Evolutionary conservation across 108 stramenopile species (phyloP).

Genomic region (Stephanodiscus minutulus): DNA sequence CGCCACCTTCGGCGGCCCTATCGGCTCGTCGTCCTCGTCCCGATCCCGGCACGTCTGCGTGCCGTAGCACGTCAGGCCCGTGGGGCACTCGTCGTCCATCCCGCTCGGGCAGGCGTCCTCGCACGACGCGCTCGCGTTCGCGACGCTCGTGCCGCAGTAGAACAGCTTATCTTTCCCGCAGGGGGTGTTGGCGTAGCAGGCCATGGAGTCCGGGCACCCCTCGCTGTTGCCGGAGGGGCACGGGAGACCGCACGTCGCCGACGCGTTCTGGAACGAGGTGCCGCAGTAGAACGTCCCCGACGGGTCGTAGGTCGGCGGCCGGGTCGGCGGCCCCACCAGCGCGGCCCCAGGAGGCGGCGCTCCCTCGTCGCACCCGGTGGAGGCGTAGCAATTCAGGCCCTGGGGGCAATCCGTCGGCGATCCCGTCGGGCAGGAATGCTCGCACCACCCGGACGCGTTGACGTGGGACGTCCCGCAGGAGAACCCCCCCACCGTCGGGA

Average conservation of each 20-base stretch:
- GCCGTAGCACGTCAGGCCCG: constrained; percentile 36
- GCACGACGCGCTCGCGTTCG: constrained; percentile 49
- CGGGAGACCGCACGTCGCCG: constrained; percentile 16
- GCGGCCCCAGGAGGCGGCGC: constrained; percentile 1
- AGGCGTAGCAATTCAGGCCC: constrained; percentile 75
- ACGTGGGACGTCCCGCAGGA: constrained; percentile 76
- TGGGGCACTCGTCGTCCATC: constrained; percentile 40
- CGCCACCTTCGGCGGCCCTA: constrained; percentile 31
- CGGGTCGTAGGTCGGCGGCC: constrained; percentile 27
- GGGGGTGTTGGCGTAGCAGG: constrained; percentile 55
- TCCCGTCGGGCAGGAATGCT: constrained; percentile 71
- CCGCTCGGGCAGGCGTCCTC: constrained; percentile 35
- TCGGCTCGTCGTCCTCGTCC: not conserved
- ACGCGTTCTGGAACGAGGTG: constrained; percentile 36
- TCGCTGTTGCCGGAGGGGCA: constrained; percentile 41
- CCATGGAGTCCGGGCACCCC: constrained; percentile 42
- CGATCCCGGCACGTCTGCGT: constrained; percentile 38
- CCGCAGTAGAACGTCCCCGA: constrained; percentile 47
- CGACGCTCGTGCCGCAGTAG: constrained; percentile 50
- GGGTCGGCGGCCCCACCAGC: constrained; percentile 19
- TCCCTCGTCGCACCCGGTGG: constrained; percentile 61
- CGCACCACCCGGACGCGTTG: constrained; percentile 65
- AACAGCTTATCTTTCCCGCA: constrained; percentile 40
- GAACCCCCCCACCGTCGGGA: constrained; percentile 48
- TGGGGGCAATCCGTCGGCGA: constrained; percentile 69